Conservation (phyloP, 768 basidiomycete species). For the Mycena filopes region DNA sequence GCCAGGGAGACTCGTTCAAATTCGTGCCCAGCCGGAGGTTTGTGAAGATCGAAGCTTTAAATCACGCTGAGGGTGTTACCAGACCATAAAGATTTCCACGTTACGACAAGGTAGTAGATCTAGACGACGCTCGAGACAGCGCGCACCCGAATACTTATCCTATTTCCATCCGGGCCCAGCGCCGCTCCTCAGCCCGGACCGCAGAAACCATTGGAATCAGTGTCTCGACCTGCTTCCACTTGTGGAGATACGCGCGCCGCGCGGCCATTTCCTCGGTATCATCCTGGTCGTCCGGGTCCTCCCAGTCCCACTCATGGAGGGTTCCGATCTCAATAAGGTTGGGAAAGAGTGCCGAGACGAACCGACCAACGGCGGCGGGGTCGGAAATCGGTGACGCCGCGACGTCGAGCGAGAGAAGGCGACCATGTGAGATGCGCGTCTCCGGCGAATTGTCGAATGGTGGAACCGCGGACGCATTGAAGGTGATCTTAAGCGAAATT, state of each 20-base stretch:
- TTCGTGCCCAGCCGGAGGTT: too few species aligned
- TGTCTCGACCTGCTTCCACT: neutral
- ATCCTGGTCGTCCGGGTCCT: neutral
- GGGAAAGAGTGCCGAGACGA: constrained; percentile 1
- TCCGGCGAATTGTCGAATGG: constrained; percentile 4
- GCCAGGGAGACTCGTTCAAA: too few species aligned
- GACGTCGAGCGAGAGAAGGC: neutral
- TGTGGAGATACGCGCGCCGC: neutral
- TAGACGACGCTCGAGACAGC: too few species aligned
- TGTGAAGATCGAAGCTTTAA: too few species aligned
- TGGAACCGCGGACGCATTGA: constrained; percentile 11
- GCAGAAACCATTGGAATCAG: neutral
- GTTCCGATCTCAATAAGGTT: neutral
- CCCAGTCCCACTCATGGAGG: neutral
- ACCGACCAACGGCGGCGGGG: neutral
- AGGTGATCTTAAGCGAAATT: neutral
- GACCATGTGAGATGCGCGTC: neutral
- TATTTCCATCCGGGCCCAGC: too few species aligned
- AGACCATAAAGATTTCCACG: too few species aligned
- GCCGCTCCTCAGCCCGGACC: neutral
- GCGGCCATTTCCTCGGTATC: neutral
- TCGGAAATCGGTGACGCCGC: neutral
- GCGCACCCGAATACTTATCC: too few species aligned
- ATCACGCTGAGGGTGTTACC: too few species aligned
- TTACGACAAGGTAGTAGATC: too few species aligned